A percentile compares a stretch with the other conserved stretches of the same genome.
Conservation (phyloP, 768 basidiomycete species). For the Lactifluus echinatus region DNA sequence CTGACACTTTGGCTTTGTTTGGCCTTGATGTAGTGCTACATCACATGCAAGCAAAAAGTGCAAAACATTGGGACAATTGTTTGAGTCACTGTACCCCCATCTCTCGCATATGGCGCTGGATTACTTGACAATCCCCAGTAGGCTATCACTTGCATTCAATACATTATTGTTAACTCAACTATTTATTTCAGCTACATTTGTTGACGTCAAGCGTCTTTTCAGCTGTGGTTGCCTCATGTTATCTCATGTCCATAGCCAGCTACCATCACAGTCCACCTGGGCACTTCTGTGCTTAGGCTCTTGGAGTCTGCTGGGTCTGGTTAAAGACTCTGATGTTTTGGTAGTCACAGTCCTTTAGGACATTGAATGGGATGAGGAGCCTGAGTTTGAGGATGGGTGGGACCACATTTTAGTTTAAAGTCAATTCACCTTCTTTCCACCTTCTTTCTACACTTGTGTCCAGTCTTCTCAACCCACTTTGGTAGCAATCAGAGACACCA, state of each 20-base stretch:
- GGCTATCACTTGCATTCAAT: not conserved
- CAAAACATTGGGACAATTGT: too few relatives aligned
- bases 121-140: not conserved
- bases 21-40: too few relatives aligned
- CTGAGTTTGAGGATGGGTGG: not conserved
- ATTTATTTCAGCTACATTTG: conserved; percentile 12
- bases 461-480: too few relatives aligned
- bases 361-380: too few relatives aligned
- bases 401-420: not conserved
- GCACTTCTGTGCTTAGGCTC: conserved; percentile 29
- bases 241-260: conserved; percentile 4
- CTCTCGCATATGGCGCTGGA: conserved; percentile 21
- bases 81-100: not conserved
- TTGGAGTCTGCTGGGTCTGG: conserved; percentile 26
- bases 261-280: conserved; percentile 17
- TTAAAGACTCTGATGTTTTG: conserved; percentile 23
- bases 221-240: conserved; percentile 14
- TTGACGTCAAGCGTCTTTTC: conserved; percentile 13
- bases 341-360: too few relatives aligned
- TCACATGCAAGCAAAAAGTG: too few relatives aligned
- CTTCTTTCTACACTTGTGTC: too few relatives aligned
- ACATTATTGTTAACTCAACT: not conserved
- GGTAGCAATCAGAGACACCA: too few relatives aligned
- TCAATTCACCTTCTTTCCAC: too few relatives aligned
- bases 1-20: too few relatives aligned